Evolutionary conservation across 1,284 basidiomycete species (phyloP).

Genomic region (Retiboletus flavoniger): DNA sequence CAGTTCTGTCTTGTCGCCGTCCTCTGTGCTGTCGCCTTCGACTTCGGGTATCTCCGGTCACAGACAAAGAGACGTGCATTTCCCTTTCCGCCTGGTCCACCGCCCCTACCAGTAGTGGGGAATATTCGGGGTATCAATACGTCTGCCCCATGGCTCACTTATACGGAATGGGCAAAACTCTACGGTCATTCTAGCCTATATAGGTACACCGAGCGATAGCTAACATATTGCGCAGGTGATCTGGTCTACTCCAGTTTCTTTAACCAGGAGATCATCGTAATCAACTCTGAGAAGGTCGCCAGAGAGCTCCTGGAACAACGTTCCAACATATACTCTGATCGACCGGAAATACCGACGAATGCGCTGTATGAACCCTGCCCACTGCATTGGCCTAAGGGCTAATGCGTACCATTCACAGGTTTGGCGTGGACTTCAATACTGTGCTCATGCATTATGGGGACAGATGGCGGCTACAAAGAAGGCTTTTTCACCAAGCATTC

Average conservation of each 20-base stretch:
- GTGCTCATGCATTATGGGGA: conserved; percentile 22
- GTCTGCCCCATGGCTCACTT: conserved; percentile 44
- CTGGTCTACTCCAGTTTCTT: conserved; percentile 25
- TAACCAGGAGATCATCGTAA: conserved; percentile 21
- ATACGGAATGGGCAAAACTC: conserved; percentile 44
- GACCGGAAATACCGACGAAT: conserved; percentile 19
- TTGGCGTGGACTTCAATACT: conserved; percentile 25
- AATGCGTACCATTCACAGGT: conserved; percentile 23
- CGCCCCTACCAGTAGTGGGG: conserved; percentile 32
- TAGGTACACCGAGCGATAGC: neutral
- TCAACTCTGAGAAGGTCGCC: conserved; percentile 23
- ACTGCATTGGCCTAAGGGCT: conserved; percentile 52
- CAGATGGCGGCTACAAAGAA: conserved; percentile 24
- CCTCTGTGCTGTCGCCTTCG: conserved; percentile 9
- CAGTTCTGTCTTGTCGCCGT: conserved; percentile 14
- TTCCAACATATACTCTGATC: conserved; percentile 26
- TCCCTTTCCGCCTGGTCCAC: conserved; percentile 34
- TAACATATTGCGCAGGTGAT: conserved; percentile 25
- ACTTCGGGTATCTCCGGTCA: neutral
- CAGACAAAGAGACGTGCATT: conserved; percentile 5
- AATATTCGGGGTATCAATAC: conserved; percentile 44
- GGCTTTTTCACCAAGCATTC: conserved; percentile 23
- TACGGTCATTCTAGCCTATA: conserved; percentile 33
- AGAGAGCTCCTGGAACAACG: conserved; percentile 21
- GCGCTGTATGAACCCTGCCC: conserved; percentile 46